Evolutionary conservation across 495 filamentous ascomycete species (phyloP), one percentile per base, ranked within the genome.

Genomic region (Aspergillus diversus): DNA sequence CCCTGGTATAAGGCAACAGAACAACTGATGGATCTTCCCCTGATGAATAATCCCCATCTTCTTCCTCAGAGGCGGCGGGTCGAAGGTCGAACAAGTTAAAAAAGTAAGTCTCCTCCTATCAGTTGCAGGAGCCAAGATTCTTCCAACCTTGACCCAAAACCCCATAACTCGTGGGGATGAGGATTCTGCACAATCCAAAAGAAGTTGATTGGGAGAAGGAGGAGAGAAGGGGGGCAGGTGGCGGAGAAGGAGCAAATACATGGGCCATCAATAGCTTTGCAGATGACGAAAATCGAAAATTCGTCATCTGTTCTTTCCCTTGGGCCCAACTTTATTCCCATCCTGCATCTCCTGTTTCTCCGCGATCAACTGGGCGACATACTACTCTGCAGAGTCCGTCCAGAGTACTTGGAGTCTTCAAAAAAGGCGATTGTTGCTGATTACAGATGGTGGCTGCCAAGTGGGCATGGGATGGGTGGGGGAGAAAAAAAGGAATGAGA

Each of bases 221-320:
- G 46, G 16, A 48, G 17, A 49, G 5, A 49, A 49, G 7, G 17
- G 17, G 6, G 16, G 17, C 3, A 21, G 7, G 17, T 8, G 16
- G 46, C 7, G 16, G 46, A 21, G 46, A 49, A 16, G 46, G 12
- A 49, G 7, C 15, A 49, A 21, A 48, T 16, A 2, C 8, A 50
- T 9, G 16, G 16, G 16, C 47, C 9, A 17, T 9, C 27, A 17
- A 50, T 50, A 9, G 8, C 7, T 21, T 17, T 50, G 47, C 47
- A 50, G 47, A 50, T 50, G 47, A 50, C 47, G 47, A 50, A n/a
- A n/a, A n/a, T n/a, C n/a, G n/a, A 50, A 42, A 17, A 50, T 50
- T 50, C 47, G 47, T 27, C 47, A 50, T 27, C 47, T 50, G 47
- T 27, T 50, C 47, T 17, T 49, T 17, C 16, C 17, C 17, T 50